These are phyloP conservation scores for Staphylotrichum tortipilum DNA, from an alignment of 495 filamentous ascomycete species.

Conservation along the genomic window DNA sequence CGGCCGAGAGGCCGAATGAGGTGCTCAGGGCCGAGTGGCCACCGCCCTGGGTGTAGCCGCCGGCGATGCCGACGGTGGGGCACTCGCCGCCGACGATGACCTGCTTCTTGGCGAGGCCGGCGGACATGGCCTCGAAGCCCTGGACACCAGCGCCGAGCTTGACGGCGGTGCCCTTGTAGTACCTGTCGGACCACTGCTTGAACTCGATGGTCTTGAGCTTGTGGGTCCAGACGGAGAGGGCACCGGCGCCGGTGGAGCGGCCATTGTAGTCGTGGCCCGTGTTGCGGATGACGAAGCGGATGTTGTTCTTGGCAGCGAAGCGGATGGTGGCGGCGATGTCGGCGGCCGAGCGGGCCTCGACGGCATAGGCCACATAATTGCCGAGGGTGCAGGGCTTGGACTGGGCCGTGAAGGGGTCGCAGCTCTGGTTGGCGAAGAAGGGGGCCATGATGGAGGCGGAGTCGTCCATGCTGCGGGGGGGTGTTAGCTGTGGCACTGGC, in stretches of 20 bases:
- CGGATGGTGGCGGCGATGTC: slow-evolving; percentile 38
- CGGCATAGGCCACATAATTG: slow-evolving; percentile 49
- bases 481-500: too few relatives aligned
- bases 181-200: slow-evolving; percentile 28
- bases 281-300: slow-evolving; percentile 41
- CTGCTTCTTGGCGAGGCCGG: slow-evolving; percentile 36
- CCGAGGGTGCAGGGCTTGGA: slow-evolving; percentile 42
- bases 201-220: slow-evolving; percentile 41
- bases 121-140: slow-evolving; percentile 42
- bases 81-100: slow-evolving; percentile 47
- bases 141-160: slow-evolving; percentile 53
- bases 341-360: slow-evolving; percentile 32
- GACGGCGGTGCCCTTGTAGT: slow-evolving; percentile 41
- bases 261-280: slow-evolving; percentile 41
- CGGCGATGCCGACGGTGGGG: slow-evolving; percentile 43
- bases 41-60: slow-evolving; percentile 52
- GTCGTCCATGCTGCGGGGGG: slow-evolving; percentile 25
- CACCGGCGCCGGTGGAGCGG: slow-evolving; percentile 45
- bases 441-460: slow-evolving; percentile 37
- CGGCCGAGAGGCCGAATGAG: slow-evolving; percentile 51
- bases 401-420: slow-evolving; percentile 23
- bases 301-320: slow-evolving; percentile 39
- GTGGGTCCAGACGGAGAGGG: slow-evolving; percentile 45
- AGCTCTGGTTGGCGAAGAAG: slow-evolving; percentile 39
- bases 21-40: slow-evolving; percentile 50